These are phyloP conservation scores for Sutorius australiensis DNA, from an alignment of 768 basidiomycete species.

Conservation along the genomic window DNA sequence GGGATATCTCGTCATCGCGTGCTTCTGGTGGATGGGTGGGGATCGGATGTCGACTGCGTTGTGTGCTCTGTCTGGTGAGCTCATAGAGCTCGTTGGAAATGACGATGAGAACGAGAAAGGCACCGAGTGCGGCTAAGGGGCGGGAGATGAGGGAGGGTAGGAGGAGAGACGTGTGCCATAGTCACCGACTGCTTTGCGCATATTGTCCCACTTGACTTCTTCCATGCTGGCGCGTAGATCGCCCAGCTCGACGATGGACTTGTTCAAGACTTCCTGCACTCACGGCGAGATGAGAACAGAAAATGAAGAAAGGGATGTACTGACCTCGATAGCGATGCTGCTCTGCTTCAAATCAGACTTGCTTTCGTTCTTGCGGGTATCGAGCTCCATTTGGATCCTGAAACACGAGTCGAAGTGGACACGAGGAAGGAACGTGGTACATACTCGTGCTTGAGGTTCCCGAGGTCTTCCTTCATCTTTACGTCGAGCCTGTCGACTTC, in stretches of 20 bases:
- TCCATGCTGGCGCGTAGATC: constrained; percentile 80
- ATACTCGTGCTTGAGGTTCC: constrained; percentile 88
- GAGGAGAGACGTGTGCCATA: constrained; percentile 7
- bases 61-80: constrained; percentile 37
- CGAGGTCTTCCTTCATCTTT: constrained; percentile 92
- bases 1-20: constrained; percentile 8
- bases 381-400: constrained; percentile 95
- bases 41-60: neutral
- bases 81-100: constrained; percentile 62
- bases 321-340: constrained; percentile 81
- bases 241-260: constrained; percentile 66
- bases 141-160: neutral
- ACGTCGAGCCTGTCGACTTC: constrained; percentile 84
- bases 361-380: constrained; percentile 88
- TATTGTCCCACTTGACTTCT: constrained; percentile 86
- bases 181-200: constrained; percentile 77
- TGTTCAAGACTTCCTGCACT: constrained; percentile 67
- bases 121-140: constrained; percentile 53
- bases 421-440: constrained; percentile 27
- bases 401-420: neutral
- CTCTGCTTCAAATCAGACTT: constrained; percentile 78
- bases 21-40: neutral
- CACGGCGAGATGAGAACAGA: neutral
- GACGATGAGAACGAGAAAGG: constrained; percentile 67
- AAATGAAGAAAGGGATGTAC: constrained; percentile 6